Percentiles rank a stretch among this genome's conserved stretches.
Evolutionary conservation across 306 rosid species (phyloP).

Genomic region (Macrotyloma uniflorum): DNA sequence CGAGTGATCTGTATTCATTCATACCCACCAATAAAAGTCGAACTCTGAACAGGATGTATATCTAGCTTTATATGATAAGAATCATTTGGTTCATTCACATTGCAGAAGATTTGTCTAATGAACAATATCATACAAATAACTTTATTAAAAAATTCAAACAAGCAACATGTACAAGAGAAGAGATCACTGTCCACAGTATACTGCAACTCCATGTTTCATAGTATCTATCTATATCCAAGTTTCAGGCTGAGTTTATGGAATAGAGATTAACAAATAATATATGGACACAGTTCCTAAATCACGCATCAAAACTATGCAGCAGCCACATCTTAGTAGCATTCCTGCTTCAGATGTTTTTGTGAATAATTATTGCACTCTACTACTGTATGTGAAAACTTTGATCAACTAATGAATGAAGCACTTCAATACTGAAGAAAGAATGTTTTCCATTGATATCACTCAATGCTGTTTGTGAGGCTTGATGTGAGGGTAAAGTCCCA

Average conservation of each 20-base stretch:
- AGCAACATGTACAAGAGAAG: constrained; percentile 15
- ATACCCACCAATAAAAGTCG: no score
- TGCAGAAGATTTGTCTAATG: no score
- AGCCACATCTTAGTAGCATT: constrained; percentile 14
- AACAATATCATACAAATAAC: neutral
- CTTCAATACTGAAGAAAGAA: constrained; percentile 1
- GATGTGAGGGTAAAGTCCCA: constrained; percentile 72
- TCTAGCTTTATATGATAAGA: no score
- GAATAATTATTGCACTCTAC: constrained; percentile 17
- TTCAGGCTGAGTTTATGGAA: neutral
- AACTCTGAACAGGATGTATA: no score
- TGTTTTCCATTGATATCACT: constrained; percentile 30
- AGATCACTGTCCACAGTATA: neutral
- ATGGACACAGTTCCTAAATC: neutral
- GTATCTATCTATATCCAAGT: neutral
- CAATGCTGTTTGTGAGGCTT: constrained; percentile 48
- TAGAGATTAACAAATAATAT: constrained; percentile 13
- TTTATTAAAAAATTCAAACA: constrained; percentile 16
- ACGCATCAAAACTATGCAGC: constrained; percentile 31
- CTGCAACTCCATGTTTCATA: constrained; percentile 5
- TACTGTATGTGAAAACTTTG: neutral
- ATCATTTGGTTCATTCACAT: no score
- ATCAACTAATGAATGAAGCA: constrained; percentile 15
- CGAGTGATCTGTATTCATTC: no score
- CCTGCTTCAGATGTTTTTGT: neutral